Percentiles rank a stretch among this genome's conserved stretches.
Evolutionary conservation across 345 rosid genomes (phyloP).

Genomic region (Aethionema arabicum): DNA sequence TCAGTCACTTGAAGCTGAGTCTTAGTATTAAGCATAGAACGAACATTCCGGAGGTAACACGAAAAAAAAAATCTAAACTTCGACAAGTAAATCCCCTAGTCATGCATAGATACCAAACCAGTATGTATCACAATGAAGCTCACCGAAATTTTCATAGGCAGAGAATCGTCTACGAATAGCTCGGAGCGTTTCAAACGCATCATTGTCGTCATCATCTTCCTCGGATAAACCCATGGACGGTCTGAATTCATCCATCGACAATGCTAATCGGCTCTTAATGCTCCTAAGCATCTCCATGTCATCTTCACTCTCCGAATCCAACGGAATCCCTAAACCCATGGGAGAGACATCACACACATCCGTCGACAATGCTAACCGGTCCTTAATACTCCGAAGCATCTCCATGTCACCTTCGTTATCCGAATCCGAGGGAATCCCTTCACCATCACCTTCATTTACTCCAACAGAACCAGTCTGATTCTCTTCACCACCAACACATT

Average conservation of each 20-base stretch:
- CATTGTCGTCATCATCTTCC: constrained; percentile 51
- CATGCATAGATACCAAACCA: constrained; percentile 9
- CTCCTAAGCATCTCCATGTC: constrained; percentile 59
- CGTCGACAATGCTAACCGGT: constrained; percentile 41
- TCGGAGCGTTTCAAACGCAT: constrained; percentile 68
- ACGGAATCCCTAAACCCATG: constrained; percentile 12
- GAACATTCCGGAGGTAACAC: constrained; percentile 6
- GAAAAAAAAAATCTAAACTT: constrained; percentile 11
- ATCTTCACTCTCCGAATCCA: constrained; percentile 58
- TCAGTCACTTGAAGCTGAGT: constrained; percentile 18
- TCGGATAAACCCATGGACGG: constrained; percentile 45
- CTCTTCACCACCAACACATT: neutral
- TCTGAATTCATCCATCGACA: constrained; percentile 35
- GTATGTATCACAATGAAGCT: constrained; percentile 25
- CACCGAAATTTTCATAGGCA: constrained; percentile 50
- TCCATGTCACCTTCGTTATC: constrained; percentile 67
- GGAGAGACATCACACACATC: constrained; percentile 41
- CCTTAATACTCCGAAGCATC: constrained; percentile 49
- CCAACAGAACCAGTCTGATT: constrained; percentile 7
- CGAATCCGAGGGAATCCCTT: constrained; percentile 37
- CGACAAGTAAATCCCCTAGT: neutral
- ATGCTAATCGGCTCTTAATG: constrained; percentile 50
- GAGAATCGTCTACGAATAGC: constrained; percentile 70
- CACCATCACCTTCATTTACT: constrained; percentile 13
- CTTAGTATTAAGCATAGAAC: constrained; percentile 18